These are phyloP conservation scores for Acer campestre DNA, from an alignment of 345 rosid genomes.

Conservation along the genomic window DNA sequence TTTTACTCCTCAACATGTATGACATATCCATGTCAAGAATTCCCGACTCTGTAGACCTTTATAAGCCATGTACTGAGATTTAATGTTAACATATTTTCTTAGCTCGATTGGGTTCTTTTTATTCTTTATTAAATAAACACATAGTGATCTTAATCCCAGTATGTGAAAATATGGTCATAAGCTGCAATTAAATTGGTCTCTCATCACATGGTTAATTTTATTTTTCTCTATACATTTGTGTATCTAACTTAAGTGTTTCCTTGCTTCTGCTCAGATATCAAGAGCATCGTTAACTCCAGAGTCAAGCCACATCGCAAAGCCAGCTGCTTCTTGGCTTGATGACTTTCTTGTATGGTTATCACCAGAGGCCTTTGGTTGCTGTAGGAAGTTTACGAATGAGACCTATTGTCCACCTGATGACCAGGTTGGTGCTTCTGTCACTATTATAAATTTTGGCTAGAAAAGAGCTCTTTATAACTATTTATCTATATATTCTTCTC, in stretches of 20 bases:
- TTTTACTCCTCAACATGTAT: background rate
- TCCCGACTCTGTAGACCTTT: background rate
- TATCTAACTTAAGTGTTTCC: constrained; percentile 7
- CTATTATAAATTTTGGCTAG: constrained; percentile 6
- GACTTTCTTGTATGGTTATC: constrained; percentile 94
- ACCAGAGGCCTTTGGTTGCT: constrained; percentile 96
- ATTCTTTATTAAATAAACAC: background rate
- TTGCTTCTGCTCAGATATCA: constrained; percentile 64
- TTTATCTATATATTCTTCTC: background rate
- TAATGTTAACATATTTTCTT: background rate
- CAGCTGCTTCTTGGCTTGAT: constrained; percentile 99
- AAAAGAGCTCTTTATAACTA: background rate
- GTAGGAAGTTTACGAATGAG: constrained; percentile 77
- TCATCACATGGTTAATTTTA: background rate
- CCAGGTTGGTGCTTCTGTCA: constrained; percentile 61
- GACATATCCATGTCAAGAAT: constrained; percentile 5
- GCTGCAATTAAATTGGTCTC: background rate
- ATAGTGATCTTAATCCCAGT: background rate
- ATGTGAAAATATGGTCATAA: background rate
- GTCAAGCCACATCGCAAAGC: constrained; percentile 90
- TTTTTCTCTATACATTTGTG: background rate
- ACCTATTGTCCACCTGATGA: constrained; percentile 95
- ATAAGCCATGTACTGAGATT: background rate
- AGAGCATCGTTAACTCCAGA: constrained; percentile 74
- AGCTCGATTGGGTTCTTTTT: background rate